Percentiles rank a stretch among this genome's conserved stretches.
These are phyloP conservation scores for Cornus controversa DNA, from an alignment of 148 eudicot genomes.

Conservation along the genomic window DNA sequence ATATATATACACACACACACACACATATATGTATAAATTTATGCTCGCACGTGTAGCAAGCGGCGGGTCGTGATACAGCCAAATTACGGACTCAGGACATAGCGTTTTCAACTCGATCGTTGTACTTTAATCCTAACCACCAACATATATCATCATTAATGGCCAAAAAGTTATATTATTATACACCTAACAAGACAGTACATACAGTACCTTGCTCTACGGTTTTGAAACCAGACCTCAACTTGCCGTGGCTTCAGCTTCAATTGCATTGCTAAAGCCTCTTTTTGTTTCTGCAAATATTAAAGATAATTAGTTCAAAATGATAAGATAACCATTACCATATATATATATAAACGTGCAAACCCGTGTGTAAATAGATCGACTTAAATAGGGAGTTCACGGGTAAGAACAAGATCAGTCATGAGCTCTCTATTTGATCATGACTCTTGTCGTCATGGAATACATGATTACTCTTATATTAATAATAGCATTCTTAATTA, in stretches of 20 bases:
- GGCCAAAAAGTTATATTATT: neutral
- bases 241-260: conserved; percentile 49
- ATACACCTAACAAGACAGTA: neutral
- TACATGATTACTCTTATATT: no score
- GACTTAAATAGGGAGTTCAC: no score
- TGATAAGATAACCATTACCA: neutral
- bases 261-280: conserved; percentile 36
- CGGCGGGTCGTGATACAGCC: no score
- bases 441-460: no score
- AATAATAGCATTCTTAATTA: no score
- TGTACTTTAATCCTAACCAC: conserved; percentile 7
- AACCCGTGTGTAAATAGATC: neutral
- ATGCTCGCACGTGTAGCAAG: no score
- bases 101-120: neutral
- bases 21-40: neutral
- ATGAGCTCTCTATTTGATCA: no score
- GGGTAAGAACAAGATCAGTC: no score
- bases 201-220: conserved; percentile 45
- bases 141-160: conserved; percentile 5
- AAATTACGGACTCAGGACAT: no score
- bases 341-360: neutral
- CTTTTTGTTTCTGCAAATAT: conserved; percentile 44
- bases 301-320: neutral
- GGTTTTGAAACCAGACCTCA: conserved; percentile 64
- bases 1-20: neutral